phyloP scores from a whole-genome alignment of 169 alveolate species.

The Neospora caninum region DNA sequence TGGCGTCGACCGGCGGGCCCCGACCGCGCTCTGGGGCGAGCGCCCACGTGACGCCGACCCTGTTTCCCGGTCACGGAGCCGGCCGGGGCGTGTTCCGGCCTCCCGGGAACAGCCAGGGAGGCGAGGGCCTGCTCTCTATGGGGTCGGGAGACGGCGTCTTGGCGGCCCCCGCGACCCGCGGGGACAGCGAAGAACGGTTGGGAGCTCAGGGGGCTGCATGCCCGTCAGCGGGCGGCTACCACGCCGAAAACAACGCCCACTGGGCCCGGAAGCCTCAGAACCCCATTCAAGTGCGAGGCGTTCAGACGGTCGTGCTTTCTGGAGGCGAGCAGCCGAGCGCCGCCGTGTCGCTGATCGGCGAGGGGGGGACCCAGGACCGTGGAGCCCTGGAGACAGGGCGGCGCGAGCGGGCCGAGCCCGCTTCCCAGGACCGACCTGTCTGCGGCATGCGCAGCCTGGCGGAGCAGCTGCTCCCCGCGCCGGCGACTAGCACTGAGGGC shows the following conservation, averaged over 20 bases:
- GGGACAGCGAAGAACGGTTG: background rate
- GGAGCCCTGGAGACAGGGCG: background rate
- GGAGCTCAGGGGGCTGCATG: background rate
- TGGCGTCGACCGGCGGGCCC: background rate
- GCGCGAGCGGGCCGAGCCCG: background rate
- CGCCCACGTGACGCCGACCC: background rate
- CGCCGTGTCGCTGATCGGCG: background rate
- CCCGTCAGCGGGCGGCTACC: background rate
- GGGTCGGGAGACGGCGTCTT: background rate
- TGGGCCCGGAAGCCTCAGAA: constrained; percentile 7
- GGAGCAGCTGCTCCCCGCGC: constrained; percentile 11
- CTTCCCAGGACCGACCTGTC: background rate
- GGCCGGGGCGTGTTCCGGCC: background rate
- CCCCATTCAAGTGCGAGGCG: background rate
- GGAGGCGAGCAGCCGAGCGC: background rate
- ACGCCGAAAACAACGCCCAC: background rate
- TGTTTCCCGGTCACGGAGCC: background rate
- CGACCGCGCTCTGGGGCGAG: background rate
- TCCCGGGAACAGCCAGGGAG: background rate
- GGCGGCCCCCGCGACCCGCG: background rate
- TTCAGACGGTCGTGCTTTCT: constrained; percentile 3
- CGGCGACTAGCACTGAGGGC: background rate
- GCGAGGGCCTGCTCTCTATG: background rate
- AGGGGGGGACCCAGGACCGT: background rate
- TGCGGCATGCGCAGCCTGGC: constrained; percentile 1